Evolutionary conservation across 352 stramenopile species (phyloP), one percentile per base, ranked within the genome.

Genomic region (Phytopythium boreale): DNA sequence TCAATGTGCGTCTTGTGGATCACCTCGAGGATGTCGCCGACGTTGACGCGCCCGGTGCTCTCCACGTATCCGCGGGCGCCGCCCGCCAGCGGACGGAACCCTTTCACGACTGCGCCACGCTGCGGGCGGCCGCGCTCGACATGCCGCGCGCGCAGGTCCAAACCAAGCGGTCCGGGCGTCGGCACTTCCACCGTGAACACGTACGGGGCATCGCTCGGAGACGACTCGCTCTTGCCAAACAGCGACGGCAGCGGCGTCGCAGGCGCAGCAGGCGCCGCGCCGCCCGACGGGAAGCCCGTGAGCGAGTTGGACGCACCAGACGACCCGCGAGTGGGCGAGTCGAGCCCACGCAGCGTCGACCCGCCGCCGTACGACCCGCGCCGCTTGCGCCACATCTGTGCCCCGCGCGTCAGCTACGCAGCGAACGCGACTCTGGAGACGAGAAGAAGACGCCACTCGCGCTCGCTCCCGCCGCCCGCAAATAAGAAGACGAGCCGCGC

Each of bases 171-270:
- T 0, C 86, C 86, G 0, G 74, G 74, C 20, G 71, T 83, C 14
- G 86, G 86, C 29, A 95, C 86, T 46, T 95, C 82, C 31, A 95
- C 69, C 5, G 79, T 75, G 49, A 95, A 95, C 29, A 90, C 78
- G 34, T 92, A 70, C 47, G 81, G 68, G 19, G 76, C 77, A 49
- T 92, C 84, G 17, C 69, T 80, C 15, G 73, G 52, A 29, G 29
- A 39, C 52, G 34, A 36, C 62, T 36, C 58, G 64, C 26, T 59
- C 52, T 11, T 8, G 29, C 29, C 26, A n/a, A 43, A 24, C 55
- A 46, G 66, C 57, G 31, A 19, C 15, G 58, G 24, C 58, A 26
- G 58, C 4, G 58, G 17, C n/a, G 55, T n/a, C 22, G 51, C 51
- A 34, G 44, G 8, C 19, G 44, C 44, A 27, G 43, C 19, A 51